phyloP scores from a whole-genome alignment of 192 early-diverging fungal species.

The Anaeromyces robustus region DNA sequence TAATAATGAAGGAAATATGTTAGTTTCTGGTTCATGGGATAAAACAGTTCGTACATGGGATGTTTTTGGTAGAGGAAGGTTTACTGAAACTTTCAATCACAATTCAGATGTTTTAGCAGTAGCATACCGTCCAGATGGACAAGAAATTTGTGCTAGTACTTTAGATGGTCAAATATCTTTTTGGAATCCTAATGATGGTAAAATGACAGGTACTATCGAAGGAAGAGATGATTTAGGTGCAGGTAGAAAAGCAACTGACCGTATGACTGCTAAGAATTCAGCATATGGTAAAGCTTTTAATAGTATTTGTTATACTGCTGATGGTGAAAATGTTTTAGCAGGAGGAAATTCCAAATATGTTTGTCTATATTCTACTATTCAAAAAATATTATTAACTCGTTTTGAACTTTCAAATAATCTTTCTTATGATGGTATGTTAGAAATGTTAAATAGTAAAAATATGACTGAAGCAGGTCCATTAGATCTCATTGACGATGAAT shows the following conservation, averaged over 20 bases:
- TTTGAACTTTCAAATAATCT: slow-evolving; percentile 86
- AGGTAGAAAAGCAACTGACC: slow-evolving; percentile 67
- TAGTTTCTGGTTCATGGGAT: slow-evolving; percentile 91
- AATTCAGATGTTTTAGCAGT: slow-evolving; percentile 71
- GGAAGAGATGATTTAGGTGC: slow-evolving; percentile 84
- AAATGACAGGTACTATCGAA: slow-evolving; percentile 62
- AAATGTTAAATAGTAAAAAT: slow-evolving; percentile 71
- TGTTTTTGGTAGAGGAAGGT: slow-evolving; percentile 70
- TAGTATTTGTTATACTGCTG: slow-evolving; percentile 83
- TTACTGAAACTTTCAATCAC: slow-evolving; percentile 64
- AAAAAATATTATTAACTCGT: slow-evolving; percentile 60
- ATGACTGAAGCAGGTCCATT: slow-evolving; percentile 89
- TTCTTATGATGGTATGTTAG: slow-evolving; percentile 82
- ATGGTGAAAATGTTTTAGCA: slow-evolving; percentile 78
- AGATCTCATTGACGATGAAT: slow-evolving; percentile 66
- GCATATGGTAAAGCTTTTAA: slow-evolving; percentile 79
- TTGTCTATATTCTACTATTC: slow-evolving; percentile 79
- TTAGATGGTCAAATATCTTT: slow-evolving; percentile 86
- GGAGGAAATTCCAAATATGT: slow-evolving; percentile 93
- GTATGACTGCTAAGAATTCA: slow-evolving; percentile 63
- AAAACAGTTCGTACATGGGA: slow-evolving; percentile 78
- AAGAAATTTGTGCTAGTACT: slow-evolving; percentile 69
- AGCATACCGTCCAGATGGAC: slow-evolving; percentile 78
- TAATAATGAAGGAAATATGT: slow-evolving; percentile 51
- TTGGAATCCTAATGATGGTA: slow-evolving; percentile 73